phyloP scores from a whole-genome alignment of 495 filamentous ascomycete genomes.

The Corynascus novoguineensis region DNA sequence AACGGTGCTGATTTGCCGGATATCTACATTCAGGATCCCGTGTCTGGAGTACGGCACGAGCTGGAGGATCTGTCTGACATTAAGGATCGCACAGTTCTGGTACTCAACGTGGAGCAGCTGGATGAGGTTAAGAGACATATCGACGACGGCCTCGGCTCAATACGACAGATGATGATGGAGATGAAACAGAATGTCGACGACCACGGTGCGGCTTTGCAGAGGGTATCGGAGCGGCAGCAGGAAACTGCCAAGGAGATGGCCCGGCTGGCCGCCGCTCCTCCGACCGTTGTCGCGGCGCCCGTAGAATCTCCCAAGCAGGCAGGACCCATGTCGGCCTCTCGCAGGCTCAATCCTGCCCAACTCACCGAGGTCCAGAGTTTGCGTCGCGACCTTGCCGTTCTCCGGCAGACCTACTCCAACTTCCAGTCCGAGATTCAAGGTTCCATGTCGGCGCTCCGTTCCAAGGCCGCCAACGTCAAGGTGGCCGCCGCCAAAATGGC shows the following conservation, averaged over 20 bases:
- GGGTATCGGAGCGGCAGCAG: slow-evolving; percentile 87
- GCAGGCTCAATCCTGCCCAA: slow-evolving; percentile 46
- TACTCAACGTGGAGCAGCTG: slow-evolving; percentile 87
- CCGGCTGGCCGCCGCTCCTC: slow-evolving; percentile 64
- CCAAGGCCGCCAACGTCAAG: slow-evolving; percentile 77
- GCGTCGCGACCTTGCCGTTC: slow-evolving; percentile 83
- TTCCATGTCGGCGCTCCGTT: slow-evolving; percentile 76
- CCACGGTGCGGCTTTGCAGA: slow-evolving; percentile 71
- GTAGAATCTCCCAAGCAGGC: slow-evolving; percentile 31
- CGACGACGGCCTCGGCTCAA: slow-evolving; percentile 80
- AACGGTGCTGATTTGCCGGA: slow-evolving; percentile 92
- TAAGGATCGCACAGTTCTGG: slow-evolving; percentile 89
- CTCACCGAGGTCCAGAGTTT: slow-evolving; percentile 72
- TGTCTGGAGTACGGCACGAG: slow-evolving; percentile 92
- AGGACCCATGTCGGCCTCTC: slow-evolving; percentile 15
- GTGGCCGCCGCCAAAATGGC: slow-evolving; percentile 61
- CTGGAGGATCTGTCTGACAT: slow-evolving; percentile 92
- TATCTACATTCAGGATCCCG: slow-evolving; percentile 94
- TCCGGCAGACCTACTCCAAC: slow-evolving; percentile 88
- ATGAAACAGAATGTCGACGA: slow-evolving; percentile 73
- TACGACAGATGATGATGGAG: slow-evolving; percentile 73
- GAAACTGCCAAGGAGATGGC: slow-evolving; percentile 89
- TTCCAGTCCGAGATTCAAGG: slow-evolving; percentile 82
- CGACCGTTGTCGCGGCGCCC: slow-evolving; percentile 36
- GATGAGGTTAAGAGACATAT: slow-evolving; percentile 97